Conservation (phyloP, 1,284 basidiomycete species). For the Ceratobasidium sp. region DNA sequence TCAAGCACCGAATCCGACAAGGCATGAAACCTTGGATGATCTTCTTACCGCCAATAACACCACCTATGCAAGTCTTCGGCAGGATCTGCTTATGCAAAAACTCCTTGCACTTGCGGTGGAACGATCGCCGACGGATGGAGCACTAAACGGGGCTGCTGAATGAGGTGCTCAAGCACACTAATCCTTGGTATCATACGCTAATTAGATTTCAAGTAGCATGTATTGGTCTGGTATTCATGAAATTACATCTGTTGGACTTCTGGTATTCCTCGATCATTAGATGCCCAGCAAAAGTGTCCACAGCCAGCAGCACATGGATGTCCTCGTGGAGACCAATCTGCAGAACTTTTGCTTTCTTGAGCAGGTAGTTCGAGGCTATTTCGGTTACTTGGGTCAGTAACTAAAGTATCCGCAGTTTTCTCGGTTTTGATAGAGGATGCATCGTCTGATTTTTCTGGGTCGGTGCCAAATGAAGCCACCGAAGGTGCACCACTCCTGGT, state of each 20-base stretch:
- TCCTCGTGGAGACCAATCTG: constrained; percentile 55
- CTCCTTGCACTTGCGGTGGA: constrained; percentile 35
- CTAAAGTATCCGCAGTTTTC: constrained; percentile 31
- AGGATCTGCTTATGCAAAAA: constrained; percentile 32
- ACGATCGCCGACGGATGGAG: neutral
- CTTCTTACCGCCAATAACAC: constrained; percentile 18
- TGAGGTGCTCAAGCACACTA: neutral
- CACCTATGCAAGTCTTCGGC: constrained; percentile 22
- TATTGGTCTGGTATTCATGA: neutral
- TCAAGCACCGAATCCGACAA: constrained; percentile 22
- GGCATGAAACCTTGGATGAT: constrained; percentile 40
- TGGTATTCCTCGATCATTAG: constrained; percentile 53
- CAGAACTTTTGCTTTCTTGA: constrained; percentile 40
- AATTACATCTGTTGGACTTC: constrained; percentile 11
- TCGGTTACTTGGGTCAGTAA: constrained; percentile 40
- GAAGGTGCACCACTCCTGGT: constrained; percentile 33
- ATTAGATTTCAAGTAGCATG: neutral
- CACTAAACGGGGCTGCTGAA: neutral
- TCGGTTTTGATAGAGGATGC: constrained; percentile 39
- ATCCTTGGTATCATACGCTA: neutral
- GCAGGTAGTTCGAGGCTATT: constrained; percentile 35
- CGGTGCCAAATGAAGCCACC: constrained; percentile 18
- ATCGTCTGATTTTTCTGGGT: constrained; percentile 39
- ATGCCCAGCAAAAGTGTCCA: constrained; percentile 74
- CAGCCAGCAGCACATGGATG: constrained; percentile 76